Conservation (phyloP, 169 alveolate species). For the Plasmodium vivax region DNA sequence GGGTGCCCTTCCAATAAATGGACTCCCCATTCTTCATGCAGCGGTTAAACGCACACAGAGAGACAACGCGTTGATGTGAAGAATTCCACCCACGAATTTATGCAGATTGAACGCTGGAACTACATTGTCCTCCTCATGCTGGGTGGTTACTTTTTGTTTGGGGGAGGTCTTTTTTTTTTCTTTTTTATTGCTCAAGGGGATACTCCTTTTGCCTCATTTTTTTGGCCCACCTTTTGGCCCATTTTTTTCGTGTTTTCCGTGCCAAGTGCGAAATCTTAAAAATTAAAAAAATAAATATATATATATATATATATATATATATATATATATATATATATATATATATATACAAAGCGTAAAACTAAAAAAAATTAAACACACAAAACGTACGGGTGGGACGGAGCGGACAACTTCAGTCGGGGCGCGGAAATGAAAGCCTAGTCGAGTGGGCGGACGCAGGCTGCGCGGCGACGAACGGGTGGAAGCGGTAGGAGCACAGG, state of each 20-base stretch:
- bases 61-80: not conserved
- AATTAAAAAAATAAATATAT: not conserved
- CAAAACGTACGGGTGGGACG: not conserved
- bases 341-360: not conserved
- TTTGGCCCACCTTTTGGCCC: not conserved
- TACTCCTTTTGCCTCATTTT: not conserved
- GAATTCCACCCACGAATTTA: not conserved
- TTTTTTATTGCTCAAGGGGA: not conserved
- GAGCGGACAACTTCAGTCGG: not conserved
- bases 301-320: too few species aligned
- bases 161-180: not conserved
- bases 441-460: not conserved
- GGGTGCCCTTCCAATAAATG: not conserved
- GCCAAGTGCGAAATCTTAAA: not conserved
- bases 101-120: not conserved
- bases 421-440: not conserved
- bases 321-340: too few species aligned
- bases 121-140: not conserved
- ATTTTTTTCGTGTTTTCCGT: not conserved
- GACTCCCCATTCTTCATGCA: not conserved
- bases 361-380: not conserved
- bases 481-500: not conserved
- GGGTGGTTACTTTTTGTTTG: not conserved
- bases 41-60: not conserved
- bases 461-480: not conserved